Conservation (phyloP, 2,329 filamentous ascomycete species). For the Stagonosporopsis rhizophila region DNA sequence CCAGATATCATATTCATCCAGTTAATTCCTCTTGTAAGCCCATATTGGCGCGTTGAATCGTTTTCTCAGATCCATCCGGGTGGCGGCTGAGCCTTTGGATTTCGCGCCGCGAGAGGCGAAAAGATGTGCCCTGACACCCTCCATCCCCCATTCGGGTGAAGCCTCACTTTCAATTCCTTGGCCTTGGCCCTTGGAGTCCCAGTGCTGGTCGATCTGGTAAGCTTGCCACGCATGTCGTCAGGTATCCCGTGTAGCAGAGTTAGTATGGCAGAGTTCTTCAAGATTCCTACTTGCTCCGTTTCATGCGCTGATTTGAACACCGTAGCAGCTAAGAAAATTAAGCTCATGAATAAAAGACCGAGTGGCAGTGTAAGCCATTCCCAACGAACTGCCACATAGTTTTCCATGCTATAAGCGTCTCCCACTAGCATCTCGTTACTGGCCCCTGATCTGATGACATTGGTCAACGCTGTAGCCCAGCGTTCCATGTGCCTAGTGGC, state of each 20-base stretch:
- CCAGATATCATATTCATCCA: too few relatives aligned
- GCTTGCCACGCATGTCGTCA: constrained; percentile 25
- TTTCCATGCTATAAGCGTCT: constrained; percentile 22
- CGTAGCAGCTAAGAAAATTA: constrained; percentile 36
- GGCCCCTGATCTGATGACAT: constrained; percentile 23
- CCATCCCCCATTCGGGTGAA: constrained; percentile 30
- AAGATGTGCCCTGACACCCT: constrained; percentile 25
- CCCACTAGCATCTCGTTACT: constrained; percentile 11
- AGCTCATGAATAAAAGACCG: constrained; percentile 22
- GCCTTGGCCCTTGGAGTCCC: constrained; percentile 33
- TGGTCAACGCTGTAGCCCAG: constrained; percentile 29
- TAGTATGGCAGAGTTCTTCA: constrained; percentile 42
- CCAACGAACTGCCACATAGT: constrained; percentile 31
- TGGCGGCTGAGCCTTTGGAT: constrained; percentile 19
- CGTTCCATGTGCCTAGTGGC: constrained; percentile 30
- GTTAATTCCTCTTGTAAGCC: too few relatives aligned
- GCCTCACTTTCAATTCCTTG: constrained; percentile 32
- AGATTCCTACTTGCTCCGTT: constrained; percentile 19
- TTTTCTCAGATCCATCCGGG: constrained; percentile 38
- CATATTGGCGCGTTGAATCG: too few relatives aligned
- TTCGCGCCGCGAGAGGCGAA: constrained; percentile 11
- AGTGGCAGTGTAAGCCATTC: constrained; percentile 38
- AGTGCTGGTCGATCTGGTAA: constrained; percentile 6
- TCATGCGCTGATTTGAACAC: constrained; percentile 30
- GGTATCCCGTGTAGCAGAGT: constrained; percentile 36